Evolutionary conservation across 495 filamentous ascomycete genomes (phyloP).

Genomic region (Xylaria grammica): DNA sequence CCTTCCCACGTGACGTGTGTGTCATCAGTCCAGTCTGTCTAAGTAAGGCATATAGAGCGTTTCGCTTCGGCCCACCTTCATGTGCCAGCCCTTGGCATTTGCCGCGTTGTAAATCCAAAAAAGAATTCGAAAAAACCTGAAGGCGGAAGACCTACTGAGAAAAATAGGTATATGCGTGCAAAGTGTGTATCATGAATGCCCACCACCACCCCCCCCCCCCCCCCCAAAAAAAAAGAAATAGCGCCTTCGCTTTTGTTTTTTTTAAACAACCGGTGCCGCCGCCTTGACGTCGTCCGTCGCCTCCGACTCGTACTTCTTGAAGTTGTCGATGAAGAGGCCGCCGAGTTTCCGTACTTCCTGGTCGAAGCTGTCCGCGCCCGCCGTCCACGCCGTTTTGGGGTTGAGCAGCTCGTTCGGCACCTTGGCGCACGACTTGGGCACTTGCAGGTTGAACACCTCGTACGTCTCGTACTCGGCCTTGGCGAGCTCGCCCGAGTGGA

Average conservation of each 20-base stretch:
- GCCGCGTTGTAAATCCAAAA: not conserved
- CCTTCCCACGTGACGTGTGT: not conserved
- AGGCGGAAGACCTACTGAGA: constrained; percentile 28
- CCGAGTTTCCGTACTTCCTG: constrained; percentile 89
- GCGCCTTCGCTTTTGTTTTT: constrained; percentile 29
- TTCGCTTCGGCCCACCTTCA: constrained; percentile 27
- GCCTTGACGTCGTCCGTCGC: constrained; percentile 83
- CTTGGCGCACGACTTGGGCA: constrained; percentile 83
- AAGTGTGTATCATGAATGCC: constrained; percentile 26
- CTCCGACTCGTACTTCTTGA: constrained; percentile 90
- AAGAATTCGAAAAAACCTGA: constrained; percentile 1
- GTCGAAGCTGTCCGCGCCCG: constrained; percentile 74
- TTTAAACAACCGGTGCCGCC: constrained; percentile 63
- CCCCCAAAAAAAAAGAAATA: no score
- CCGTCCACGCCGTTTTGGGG: constrained; percentile 90
- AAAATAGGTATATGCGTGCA: constrained; percentile 22
- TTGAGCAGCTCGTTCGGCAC: constrained; percentile 93
- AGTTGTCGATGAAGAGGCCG: constrained; percentile 90
- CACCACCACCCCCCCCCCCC: no score
- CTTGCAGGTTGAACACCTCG: constrained; percentile 93
- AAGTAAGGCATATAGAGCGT: constrained; percentile 23
- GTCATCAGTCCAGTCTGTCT: not conserved
- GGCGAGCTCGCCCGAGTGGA: constrained; percentile 94
- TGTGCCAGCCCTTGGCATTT: not conserved
- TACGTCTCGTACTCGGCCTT: constrained; percentile 92